These are phyloP conservation scores for Catharanthus roseus DNA, from an alignment of 257 asterid species.

Conservation along the genomic window DNA sequence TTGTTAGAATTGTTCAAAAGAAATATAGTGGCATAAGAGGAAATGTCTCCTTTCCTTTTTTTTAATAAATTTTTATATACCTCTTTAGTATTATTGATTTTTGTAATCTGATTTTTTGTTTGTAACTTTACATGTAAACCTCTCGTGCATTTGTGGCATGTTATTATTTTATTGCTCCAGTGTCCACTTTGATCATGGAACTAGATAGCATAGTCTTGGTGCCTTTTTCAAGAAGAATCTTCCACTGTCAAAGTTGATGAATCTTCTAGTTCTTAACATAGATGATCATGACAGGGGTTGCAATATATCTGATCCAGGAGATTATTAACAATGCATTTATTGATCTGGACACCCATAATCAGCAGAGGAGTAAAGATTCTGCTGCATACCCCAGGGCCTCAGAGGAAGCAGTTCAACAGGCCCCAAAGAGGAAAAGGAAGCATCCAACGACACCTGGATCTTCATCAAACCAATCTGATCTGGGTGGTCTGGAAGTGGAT, in stretches of 20 bases:
- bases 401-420: constrained; percentile 25
- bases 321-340: constrained; percentile 44
- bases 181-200: neutral
- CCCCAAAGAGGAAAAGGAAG: constrained; percentile 69
- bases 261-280: neutral
- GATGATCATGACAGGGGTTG: constrained; percentile 43
- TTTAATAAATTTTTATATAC: neutral
- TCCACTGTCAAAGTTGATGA: neutral
- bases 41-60: neutral
- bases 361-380: constrained; percentile 28
- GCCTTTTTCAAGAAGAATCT: neutral
- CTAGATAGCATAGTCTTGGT: neutral
- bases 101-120: neutral
- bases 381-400: constrained; percentile 32
- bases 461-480: constrained; percentile 36
- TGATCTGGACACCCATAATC: constrained; percentile 48
- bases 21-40: neutral
- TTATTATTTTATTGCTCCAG: neutral
- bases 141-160: neutral
- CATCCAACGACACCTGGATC: constrained; percentile 39
- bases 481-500: constrained; percentile 39
- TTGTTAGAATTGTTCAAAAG: neutral
- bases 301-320: constrained; percentile 48
- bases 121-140: neutral
- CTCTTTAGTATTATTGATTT: neutral